Evolutionary conservation across 2,329 filamentous ascomycete species (phyloP).

Genomic region (Decorospora gaudefroyi): DNA sequence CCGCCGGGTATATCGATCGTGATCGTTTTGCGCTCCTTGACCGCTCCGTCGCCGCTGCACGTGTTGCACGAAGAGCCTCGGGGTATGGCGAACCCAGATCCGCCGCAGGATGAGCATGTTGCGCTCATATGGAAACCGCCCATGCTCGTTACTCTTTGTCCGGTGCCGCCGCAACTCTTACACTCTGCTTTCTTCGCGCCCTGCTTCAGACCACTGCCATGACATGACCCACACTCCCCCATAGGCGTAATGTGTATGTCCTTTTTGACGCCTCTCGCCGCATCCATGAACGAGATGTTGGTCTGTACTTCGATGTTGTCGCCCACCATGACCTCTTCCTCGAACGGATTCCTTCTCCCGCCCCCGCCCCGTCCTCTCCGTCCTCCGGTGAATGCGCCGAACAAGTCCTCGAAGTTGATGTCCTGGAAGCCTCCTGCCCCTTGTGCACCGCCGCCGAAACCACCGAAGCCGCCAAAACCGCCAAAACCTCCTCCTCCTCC

Average conservation of each 20-base stretch:
- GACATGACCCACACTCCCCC: constrained; percentile 79
- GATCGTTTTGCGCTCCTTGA: constrained; percentile 80
- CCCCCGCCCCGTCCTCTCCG: constrained; percentile 54
- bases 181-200: constrained; percentile 76
- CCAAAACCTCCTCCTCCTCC: constrained; percentile 47
- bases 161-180: constrained; percentile 81
- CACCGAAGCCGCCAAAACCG: constrained; percentile 54
- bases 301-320: constrained; percentile 95
- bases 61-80: constrained; percentile 77
- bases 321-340: constrained; percentile 82
- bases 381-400: constrained; percentile 77
- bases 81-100: constrained; percentile 75
- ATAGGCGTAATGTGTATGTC: constrained; percentile 85
- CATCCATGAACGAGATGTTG: constrained; percentile 93
- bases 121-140: constrained; percentile 96
- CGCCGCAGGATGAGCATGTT: constrained; percentile 80
- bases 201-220: constrained; percentile 80
- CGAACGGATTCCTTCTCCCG: constrained; percentile 68
- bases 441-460: constrained; percentile 46
- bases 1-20: constrained; percentile 91
- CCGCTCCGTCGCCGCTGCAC: constrained; percentile 82
- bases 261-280: constrained; percentile 86
- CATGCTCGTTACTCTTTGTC: constrained; percentile 84
- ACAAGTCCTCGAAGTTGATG: constrained; percentile 96
- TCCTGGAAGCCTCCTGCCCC: constrained; percentile 70